Conservation (phyloP, 371 early-diverging fungal genomes). For the Cokeromyces recurvatus region DNA sequence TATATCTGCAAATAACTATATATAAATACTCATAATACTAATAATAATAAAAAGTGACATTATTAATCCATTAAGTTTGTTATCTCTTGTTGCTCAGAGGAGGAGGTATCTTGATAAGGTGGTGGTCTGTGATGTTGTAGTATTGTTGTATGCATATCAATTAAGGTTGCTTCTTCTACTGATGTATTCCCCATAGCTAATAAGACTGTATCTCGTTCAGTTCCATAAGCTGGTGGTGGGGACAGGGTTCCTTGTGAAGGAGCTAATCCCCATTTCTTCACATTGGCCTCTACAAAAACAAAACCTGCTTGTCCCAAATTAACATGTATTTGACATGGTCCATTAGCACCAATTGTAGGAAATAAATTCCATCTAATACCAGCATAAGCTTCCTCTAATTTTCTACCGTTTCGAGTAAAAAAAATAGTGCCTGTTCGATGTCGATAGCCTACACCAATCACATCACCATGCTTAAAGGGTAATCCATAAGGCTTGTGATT, state of each 20-base stretch:
- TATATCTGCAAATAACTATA: too few species aligned
- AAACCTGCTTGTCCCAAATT: slow-evolving; percentile 59
- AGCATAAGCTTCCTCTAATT: slow-evolving; percentile 53
- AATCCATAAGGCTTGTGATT: slow-evolving; percentile 56
- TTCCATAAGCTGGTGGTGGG: slow-evolving; percentile 70
- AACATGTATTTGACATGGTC: slow-evolving; percentile 59
- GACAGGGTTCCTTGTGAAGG: slow-evolving; percentile 62
- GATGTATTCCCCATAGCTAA: slow-evolving; percentile 1
- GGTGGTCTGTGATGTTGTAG: too few species aligned
- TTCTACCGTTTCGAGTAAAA: slow-evolving; percentile 74
- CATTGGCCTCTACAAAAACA: slow-evolving; percentile 77
- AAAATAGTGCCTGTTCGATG: slow-evolving; percentile 71
- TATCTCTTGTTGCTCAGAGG: too few species aligned
- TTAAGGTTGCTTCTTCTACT: too few species aligned
- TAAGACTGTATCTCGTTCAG: slow-evolving; percentile 48
- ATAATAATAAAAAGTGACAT: too few species aligned
- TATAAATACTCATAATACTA: too few species aligned
- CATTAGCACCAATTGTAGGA: slow-evolving; percentile 63
- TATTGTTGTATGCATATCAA: too few species aligned
- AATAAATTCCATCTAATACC: slow-evolving; percentile 54
- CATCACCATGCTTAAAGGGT: slow-evolving; percentile 66
- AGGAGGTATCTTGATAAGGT: too few species aligned
- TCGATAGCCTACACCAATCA: slow-evolving; percentile 76
- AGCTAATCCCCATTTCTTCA: slow-evolving; percentile 78
- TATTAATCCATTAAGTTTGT: too few species aligned